These are phyloP conservation scores for Wickerhamiella dianesei DNA, from an alignment of 805 yeast genomes.

Conservation along the genomic window DNA sequence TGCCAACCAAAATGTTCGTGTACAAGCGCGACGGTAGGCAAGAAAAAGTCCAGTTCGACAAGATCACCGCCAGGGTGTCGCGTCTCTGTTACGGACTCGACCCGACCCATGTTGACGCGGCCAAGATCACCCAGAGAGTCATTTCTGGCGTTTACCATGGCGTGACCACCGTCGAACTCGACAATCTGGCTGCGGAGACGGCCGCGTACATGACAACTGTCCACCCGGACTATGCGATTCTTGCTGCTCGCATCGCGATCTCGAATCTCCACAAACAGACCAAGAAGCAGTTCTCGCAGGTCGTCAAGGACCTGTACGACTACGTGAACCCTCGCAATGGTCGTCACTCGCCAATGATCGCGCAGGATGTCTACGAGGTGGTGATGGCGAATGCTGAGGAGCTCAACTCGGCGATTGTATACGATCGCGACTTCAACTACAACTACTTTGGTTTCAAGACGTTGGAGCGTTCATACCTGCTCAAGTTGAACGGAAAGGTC, in stretches of 20 bases:
- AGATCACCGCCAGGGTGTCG: conserved; percentile 89
- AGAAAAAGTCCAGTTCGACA: conserved; percentile 91
- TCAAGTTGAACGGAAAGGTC: conserved; percentile 48
- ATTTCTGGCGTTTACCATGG: conserved; percentile 95
- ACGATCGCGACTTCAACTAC: conserved; percentile 63
- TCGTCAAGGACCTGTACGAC: conserved; percentile 54
- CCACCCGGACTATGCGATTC: conserved; percentile 93
- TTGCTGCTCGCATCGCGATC: conserved; percentile 92
- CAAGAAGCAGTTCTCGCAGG: conserved; percentile 70
- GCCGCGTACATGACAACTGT: conserved; percentile 95
- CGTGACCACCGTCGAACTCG: conserved; percentile 82
- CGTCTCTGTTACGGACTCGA: conserved; percentile 92
- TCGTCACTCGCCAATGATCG: conserved; percentile 53
- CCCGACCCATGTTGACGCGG: conserved; percentile 84
- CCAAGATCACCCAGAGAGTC: conserved; percentile 88
- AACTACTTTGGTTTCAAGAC: conserved; percentile 87
- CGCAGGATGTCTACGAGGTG: conserved; percentile 47
- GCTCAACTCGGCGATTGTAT: conserved; percentile 59
- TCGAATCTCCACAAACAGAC: conserved; percentile 92
- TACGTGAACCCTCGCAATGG: conserved; percentile 74
- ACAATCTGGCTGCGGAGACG: conserved; percentile 82
- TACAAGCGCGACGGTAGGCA: conserved; percentile 85
- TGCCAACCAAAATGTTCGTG: conserved; percentile 49
- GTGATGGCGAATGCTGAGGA: conserved; percentile 52
- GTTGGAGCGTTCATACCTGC: conserved; percentile 72